Conservation (phyloP, 139 green algal genomes). For the Desmodesmus armatus region DNA sequence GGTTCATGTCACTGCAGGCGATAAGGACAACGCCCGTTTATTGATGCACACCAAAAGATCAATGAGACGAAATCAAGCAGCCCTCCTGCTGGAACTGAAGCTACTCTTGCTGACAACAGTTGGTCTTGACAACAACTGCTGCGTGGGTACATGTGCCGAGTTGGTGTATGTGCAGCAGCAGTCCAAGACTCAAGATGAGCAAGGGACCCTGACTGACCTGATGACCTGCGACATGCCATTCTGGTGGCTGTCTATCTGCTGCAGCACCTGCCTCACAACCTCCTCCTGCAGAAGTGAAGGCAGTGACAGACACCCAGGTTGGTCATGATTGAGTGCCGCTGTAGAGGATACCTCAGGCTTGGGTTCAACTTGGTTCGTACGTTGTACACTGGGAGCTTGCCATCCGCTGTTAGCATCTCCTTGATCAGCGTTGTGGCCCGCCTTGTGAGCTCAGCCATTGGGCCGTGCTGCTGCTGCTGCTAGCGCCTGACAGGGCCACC, state of each 20-base stretch:
- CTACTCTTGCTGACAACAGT: no score
- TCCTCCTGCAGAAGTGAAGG: slow-evolving; percentile 39
- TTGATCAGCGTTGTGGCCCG: slow-evolving; percentile 33
- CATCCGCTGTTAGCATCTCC: slow-evolving; percentile 40
- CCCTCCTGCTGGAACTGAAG: no score
- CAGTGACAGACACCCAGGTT: background rate
- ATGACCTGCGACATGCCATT: background rate
- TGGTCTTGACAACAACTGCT: no score
- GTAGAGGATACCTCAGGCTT: background rate
- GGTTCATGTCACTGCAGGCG: slow-evolving; percentile 4
- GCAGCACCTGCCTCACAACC: slow-evolving; percentile 5
- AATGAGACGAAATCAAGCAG: no score
- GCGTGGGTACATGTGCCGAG: no score
- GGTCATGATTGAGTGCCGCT: background rate
- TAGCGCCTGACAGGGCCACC: no score
- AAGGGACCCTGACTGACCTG: background rate
- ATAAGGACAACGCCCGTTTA: no score
- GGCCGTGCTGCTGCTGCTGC: background rate
- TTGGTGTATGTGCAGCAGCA: no score
- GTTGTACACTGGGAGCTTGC: slow-evolving; percentile 34
- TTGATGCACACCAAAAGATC: no score
- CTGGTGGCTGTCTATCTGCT: slow-evolving; percentile 18
- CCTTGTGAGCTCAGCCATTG: slow-evolving; percentile 40
- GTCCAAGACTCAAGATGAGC: no score
- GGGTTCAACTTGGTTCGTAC: background rate